These are phyloP conservation scores for Metschnikowia rubicola DNA, from an alignment of 805 yeast genomes.

Conservation along the genomic window DNA sequence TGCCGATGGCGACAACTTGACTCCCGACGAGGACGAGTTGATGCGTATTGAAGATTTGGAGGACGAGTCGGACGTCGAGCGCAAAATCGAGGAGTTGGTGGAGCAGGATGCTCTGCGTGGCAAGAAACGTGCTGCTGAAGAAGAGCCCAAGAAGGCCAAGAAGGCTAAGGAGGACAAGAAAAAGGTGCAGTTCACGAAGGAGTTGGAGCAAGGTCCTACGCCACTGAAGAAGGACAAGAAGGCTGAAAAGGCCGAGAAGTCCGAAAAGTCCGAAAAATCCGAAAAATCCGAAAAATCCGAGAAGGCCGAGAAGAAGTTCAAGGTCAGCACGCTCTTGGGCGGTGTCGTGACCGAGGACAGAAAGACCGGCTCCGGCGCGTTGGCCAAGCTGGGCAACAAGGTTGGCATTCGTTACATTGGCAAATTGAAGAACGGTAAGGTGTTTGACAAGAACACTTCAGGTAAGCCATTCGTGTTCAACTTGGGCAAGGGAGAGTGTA, in stretches of 20 bases:
- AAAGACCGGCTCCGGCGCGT: constrained; percentile 80
- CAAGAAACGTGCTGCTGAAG: constrained; percentile 32
- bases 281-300: constrained; percentile 10
- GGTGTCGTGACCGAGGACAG: constrained; percentile 94
- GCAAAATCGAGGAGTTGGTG: constrained; percentile 69
- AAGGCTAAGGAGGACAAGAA: constrained; percentile 54
- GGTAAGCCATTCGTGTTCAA: constrained; percentile 94
- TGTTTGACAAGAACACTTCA: constrained; percentile 92
- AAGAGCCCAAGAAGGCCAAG: constrained; percentile 32
- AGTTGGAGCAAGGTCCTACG: constrained; percentile 93
- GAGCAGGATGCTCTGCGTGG: constrained; percentile 46
- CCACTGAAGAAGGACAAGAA: constrained; percentile 33
- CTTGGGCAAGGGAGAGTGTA: constrained; percentile 96
- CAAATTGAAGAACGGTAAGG: constrained; percentile 93
- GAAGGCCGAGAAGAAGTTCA: constrained; percentile 45
- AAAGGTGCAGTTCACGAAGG: constrained; percentile 79
- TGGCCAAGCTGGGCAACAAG: constrained; percentile 82
- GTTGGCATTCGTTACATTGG: constrained; percentile 98
- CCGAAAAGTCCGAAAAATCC: constrained; percentile 18
- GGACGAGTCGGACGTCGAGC: constrained; percentile 66
- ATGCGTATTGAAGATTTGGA: constrained; percentile 60
- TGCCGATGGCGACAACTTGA: constrained; percentile 57
- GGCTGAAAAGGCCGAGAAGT: constrained; percentile 14
- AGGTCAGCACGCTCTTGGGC: constrained; percentile 81
- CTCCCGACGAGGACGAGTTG: constrained; percentile 75